Percentiles rank a stretch among this genome's conserved stretches.
Conservation (phyloP, 371 early-diverging fungal genomes). For the Pancytospora philotis region DNA sequence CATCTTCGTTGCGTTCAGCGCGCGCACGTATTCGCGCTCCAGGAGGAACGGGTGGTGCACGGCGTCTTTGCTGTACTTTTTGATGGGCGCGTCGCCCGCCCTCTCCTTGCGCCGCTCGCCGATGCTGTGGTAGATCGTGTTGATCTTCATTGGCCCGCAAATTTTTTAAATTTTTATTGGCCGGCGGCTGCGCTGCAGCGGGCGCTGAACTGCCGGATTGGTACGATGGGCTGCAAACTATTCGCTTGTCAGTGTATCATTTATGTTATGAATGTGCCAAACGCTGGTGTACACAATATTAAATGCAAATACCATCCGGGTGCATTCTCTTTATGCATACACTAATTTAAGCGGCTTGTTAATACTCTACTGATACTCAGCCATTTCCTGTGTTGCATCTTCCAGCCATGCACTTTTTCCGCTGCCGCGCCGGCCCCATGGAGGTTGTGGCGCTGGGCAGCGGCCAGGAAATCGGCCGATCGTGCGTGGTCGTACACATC, state of each 20-base stretch:
- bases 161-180: no score
- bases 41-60: constrained; percentile 79
- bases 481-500: constrained; percentile 74
- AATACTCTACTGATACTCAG: neutral
- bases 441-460: constrained; percentile 61
- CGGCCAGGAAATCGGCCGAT: constrained; percentile 78
- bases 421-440: constrained; percentile 34
- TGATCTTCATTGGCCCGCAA: constrained; percentile 68
- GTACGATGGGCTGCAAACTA: no score
- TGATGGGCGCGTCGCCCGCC: constrained; percentile 69
- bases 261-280: no score
- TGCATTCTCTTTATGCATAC: no score
- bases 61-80: constrained; percentile 81
- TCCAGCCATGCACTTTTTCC: no score
- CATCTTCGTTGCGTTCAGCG: constrained; percentile 82
- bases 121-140: constrained; percentile 68
- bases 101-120: constrained; percentile 66
- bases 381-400: neutral
- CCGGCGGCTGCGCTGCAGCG: no score
- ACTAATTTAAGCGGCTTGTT: neutral
- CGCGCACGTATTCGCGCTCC: constrained; percentile 87
- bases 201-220: no score
- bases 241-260: no score
- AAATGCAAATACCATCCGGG: no score
- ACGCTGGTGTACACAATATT: no score